A percentile compares a stretch with the other conserved stretches of the same genome.
Conservation (phyloP, 257 asterid genomes). For the Salvia splendens region DNA sequence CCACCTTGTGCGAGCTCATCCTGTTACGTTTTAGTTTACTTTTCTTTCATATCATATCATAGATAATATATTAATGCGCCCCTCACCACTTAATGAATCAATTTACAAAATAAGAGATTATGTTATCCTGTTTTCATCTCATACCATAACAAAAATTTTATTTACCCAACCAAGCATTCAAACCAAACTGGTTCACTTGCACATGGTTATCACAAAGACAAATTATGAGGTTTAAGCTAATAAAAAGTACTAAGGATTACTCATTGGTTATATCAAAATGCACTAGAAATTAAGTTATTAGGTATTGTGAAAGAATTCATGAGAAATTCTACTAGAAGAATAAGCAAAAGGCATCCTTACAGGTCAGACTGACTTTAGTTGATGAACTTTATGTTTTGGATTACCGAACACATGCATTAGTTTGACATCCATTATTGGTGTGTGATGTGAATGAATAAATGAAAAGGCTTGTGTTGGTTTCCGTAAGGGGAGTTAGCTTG, state of each 20-base stretch:
- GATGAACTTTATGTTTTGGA: too few relatives aligned
- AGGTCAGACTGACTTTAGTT: background rate
- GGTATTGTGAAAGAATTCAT: background rate
- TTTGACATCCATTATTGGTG: slow-evolving; percentile 1
- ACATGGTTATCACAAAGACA: background rate
- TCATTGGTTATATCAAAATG: background rate
- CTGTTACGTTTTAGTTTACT: background rate
- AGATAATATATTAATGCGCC: slow-evolving; percentile 6
- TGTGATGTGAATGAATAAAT: background rate
- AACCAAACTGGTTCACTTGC: background rate
- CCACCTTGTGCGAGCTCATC: background rate
- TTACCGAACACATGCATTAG: background rate
- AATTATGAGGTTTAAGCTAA: background rate
- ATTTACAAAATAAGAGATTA: background rate
- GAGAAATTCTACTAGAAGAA: slow-evolving; percentile 17
- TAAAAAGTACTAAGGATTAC: too few relatives aligned
- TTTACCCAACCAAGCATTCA: background rate
- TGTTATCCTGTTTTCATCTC: background rate
- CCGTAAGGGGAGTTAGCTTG: background rate
- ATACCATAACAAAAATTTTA: background rate
- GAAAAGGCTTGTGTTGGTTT: background rate
- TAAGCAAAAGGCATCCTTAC: background rate
- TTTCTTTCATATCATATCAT: slow-evolving; percentile 1
- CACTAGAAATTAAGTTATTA: slow-evolving; percentile 3
- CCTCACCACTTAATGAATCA: too few relatives aligned